These are phyloP conservation scores for Straminergon stramineum DNA, from an alignment of 225 moss, liverwort and hornwort species.

Conservation along the genomic window DNA sequence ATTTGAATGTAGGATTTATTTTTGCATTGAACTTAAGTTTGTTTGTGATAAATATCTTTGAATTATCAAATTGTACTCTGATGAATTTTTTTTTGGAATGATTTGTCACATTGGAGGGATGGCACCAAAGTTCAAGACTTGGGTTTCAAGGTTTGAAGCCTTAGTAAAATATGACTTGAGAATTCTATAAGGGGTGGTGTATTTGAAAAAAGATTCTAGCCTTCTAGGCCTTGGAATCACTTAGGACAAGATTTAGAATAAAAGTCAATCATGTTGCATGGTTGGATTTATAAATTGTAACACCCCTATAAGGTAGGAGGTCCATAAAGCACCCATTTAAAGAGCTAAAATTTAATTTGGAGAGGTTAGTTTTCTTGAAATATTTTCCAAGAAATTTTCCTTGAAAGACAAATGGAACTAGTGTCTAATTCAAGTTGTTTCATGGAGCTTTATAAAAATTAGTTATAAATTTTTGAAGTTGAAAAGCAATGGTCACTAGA, in stretches of 20 bases:
- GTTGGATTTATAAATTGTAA: not conserved
- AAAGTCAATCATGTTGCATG: too few relatives aligned
- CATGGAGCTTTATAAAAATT: too few relatives aligned
- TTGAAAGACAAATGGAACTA: too few relatives aligned
- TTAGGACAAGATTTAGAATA: not conserved
- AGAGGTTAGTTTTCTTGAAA: too few relatives aligned
- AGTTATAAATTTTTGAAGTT: too few relatives aligned
- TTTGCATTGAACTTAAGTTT: not conserved
- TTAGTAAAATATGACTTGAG: not conserved
- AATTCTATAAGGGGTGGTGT: rapidly evolving
- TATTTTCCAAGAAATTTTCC: too few relatives aligned
- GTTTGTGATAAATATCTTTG: not conserved
- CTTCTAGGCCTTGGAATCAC: not conserved
- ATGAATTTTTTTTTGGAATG: not conserved
- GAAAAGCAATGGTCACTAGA: too few relatives aligned
- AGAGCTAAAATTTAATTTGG: too few relatives aligned
- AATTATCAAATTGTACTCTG: not conserved
- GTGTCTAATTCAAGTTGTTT: too few relatives aligned
- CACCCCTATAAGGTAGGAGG: too few relatives aligned
- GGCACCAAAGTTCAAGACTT: not conserved
- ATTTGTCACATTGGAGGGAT: not conserved
- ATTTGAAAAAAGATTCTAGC: not conserved
- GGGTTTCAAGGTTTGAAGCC: not conserved
- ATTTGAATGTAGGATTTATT: not conserved
- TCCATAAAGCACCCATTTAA: too few relatives aligned